phyloP scores from a whole-genome alignment of 805 yeast species.

The Metschnikowia baotianmanensis region DNA sequence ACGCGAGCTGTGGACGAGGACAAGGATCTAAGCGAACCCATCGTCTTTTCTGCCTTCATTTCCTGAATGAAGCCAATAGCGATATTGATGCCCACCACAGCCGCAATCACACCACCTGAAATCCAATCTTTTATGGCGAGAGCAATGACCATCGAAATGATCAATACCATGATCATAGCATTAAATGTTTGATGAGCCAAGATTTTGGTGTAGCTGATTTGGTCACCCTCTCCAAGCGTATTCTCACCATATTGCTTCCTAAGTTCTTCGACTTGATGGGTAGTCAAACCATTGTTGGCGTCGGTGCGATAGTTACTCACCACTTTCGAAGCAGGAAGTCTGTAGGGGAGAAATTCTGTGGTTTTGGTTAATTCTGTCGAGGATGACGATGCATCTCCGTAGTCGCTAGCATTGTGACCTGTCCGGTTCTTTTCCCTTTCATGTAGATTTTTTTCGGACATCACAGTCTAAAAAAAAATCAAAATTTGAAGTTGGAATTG shows the following conservation, averaged over 20 bases:
- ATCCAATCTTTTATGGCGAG: slow-evolving; percentile 76
- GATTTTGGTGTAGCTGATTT: slow-evolving; percentile 53
- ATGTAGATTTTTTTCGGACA: slow-evolving; percentile 1
- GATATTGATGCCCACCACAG: slow-evolving; percentile 62
- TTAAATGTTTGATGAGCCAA: slow-evolving; percentile 66
- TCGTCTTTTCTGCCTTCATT: slow-evolving; percentile 71
- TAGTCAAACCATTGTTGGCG: slow-evolving; percentile 47
- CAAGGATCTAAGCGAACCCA: slow-evolving; percentile 66
- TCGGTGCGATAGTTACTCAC: slow-evolving; percentile 41
- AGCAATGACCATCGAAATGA: slow-evolving; percentile 68
- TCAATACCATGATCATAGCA: slow-evolving; percentile 74
- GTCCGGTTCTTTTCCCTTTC: slow-evolving; percentile 2
- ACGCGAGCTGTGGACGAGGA: slow-evolving; percentile 72
- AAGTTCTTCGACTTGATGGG: slow-evolving; percentile 18
- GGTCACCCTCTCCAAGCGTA: slow-evolving; percentile 57
- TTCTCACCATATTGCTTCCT: slow-evolving; percentile 51
- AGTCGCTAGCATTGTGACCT: slow-evolving; percentile 4
- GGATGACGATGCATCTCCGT: slow-evolving; percentile 11
- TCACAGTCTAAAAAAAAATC: neutral
- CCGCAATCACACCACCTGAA: slow-evolving; percentile 76
- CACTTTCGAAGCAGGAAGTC: slow-evolving; percentile 36
- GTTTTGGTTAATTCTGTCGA: slow-evolving; percentile 12
- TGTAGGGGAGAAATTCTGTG: slow-evolving; percentile 24
- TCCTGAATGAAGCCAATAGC: slow-evolving; percentile 70
- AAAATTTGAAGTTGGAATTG: neutral